Evolutionary conservation across 2,329 filamentous ascomycete species (phyloP).

Genomic region (Geosmithia morbida): DNA sequence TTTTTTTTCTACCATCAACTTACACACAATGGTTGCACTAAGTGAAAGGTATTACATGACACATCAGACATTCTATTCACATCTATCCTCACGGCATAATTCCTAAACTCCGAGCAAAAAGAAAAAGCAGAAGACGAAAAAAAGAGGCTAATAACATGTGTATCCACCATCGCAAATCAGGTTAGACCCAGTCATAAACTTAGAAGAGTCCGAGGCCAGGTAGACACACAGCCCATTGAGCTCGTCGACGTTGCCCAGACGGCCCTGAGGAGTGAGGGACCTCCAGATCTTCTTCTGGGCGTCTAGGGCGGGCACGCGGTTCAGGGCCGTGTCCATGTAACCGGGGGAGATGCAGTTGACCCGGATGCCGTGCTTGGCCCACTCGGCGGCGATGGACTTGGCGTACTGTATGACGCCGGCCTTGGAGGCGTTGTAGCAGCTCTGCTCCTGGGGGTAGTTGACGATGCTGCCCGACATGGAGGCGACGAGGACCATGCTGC

Average conservation of each 20-base stretch:
- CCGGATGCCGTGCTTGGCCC: constrained; percentile 67
- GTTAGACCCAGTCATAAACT: constrained; percentile 68
- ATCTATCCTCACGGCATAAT: too few relatives aligned
- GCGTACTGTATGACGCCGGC: constrained; percentile 65
- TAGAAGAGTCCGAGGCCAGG: constrained; percentile 56
- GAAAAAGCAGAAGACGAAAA: neutral
- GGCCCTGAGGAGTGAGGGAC: constrained; percentile 56
- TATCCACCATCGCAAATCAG: constrained; percentile 58
- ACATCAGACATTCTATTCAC: neutral
- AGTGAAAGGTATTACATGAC: neutral
- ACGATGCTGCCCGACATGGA: constrained; percentile 75
- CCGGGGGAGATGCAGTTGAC: constrained; percentile 77
- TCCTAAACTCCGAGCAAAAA: constrained; percentile 4
- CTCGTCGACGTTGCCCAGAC: constrained; percentile 59
- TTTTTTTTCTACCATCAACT: too few relatives aligned
- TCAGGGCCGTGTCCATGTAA: constrained; percentile 76
- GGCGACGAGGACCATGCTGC: constrained; percentile 61
- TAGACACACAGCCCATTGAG: constrained; percentile 67
- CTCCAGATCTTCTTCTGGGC: constrained; percentile 75
- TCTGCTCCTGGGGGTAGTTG: constrained; percentile 77
- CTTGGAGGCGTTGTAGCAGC: constrained; percentile 74
- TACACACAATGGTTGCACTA: too few relatives aligned
- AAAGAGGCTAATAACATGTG: constrained; percentile 37
- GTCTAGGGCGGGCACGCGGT: constrained; percentile 63
- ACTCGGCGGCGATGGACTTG: constrained; percentile 72